These are phyloP conservation scores for Ganoderma sp. DNA, from an alignment of 1,284 basidiomycete species.

Conservation along the genomic window DNA sequence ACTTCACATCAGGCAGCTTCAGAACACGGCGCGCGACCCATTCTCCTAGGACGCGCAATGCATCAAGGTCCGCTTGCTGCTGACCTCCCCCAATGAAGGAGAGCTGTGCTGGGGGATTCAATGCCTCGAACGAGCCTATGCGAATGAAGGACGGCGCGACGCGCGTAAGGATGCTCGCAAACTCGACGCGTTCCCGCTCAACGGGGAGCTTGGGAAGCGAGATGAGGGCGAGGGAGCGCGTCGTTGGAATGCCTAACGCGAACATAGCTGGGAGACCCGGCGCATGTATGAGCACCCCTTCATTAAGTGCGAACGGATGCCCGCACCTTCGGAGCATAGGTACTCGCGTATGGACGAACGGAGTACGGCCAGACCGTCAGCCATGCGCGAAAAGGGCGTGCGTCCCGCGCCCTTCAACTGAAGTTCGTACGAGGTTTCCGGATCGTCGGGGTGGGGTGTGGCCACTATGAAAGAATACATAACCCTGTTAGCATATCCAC, in stretches of 20 bases:
- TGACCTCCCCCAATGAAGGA: constrained; percentile 78
- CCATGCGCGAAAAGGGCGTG: constrained; percentile 90
- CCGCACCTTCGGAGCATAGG: constrained; percentile 81
- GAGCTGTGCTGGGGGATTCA: constrained; percentile 73
- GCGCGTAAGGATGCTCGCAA: constrained; percentile 82
- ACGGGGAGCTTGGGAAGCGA: constrained; percentile 81
- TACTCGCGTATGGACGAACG: constrained; percentile 94
- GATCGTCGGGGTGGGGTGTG: constrained; percentile 69
- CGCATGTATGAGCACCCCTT: not conserved
- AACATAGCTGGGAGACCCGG: constrained; percentile 69
- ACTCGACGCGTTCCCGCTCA: constrained; percentile 79
- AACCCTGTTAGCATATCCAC: not conserved
- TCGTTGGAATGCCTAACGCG: constrained; percentile 87
- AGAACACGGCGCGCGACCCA: constrained; percentile 72
- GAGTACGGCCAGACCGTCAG: constrained; percentile 93
- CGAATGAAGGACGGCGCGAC: constrained; percentile 91
- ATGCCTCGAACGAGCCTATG: constrained; percentile 90
- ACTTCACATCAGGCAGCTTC: constrained; percentile 48
- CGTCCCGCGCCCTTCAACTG: constrained; percentile 95
- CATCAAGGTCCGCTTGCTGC: constrained; percentile 78
- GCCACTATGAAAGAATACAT: constrained; percentile 57
- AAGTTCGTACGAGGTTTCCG: constrained; percentile 74
- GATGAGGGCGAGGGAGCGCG: constrained; percentile 84
- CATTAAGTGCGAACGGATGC: not conserved
- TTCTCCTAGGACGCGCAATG: constrained; percentile 72